Evolutionary conservation across 306 rosid species (phyloP).

Genomic region (Hippophae gyantsensis): DNA sequence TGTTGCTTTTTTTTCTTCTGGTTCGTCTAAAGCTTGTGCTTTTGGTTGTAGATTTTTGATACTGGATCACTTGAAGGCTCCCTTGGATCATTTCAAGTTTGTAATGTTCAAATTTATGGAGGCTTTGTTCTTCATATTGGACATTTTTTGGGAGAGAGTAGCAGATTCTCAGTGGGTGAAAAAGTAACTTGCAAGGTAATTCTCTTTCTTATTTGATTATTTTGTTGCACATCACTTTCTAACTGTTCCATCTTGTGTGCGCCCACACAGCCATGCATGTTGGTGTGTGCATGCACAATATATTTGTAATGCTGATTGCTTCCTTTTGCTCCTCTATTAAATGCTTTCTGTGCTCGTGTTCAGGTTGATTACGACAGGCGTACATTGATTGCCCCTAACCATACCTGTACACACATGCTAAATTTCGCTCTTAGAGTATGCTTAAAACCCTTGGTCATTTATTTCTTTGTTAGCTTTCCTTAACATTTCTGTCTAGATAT

Average conservation of each 20-base stretch:
- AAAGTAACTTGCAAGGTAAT: slow-evolving; percentile 72
- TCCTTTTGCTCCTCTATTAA: not conserved
- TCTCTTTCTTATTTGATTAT: not conserved
- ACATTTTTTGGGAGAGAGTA: slow-evolving; percentile 37
- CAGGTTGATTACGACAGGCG: slow-evolving; percentile 93
- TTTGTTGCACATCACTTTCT: not conserved
- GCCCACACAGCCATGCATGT: too few species aligned
- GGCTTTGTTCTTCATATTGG: slow-evolving; percentile 90
- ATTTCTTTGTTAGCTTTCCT: not conserved
- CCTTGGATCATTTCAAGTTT: slow-evolving; percentile 51
- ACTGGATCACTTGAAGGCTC: slow-evolving; percentile 71
- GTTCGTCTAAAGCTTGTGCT: slow-evolving; percentile 9
- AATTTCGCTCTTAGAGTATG: slow-evolving; percentile 95
- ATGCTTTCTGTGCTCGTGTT: slow-evolving; percentile 17
- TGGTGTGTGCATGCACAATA: not conserved
- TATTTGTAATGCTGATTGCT: not conserved
- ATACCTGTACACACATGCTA: slow-evolving; percentile 96
- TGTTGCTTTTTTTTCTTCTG: slow-evolving; percentile 4
- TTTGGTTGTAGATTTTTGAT: slow-evolving; percentile 62
- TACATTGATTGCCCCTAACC: slow-evolving; percentile 76
- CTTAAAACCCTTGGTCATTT: slow-evolving; percentile 1
- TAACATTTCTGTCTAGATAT: slow-evolving; percentile 8
- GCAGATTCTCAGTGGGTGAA: slow-evolving; percentile 60
- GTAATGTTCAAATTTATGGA: slow-evolving; percentile 80
- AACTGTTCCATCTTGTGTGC: too few species aligned